Evolutionary conservation across 1,284 basidiomycete genomes (phyloP).

Genomic region (Fomitopsis pinicola): DNA sequence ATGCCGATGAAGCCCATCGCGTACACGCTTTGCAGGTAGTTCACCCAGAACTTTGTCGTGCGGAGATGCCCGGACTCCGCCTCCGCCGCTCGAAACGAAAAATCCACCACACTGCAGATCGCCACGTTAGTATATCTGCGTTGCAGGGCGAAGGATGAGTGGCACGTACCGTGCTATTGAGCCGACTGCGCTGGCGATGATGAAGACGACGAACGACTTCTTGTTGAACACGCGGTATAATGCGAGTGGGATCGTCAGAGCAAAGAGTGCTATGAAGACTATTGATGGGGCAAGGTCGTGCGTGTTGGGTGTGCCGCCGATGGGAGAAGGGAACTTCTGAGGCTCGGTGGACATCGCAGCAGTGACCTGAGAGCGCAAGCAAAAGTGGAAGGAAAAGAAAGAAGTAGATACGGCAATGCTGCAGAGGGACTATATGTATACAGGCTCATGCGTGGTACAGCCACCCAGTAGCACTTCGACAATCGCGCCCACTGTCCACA

Average conservation of each 20-base stretch:
- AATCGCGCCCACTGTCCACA: too few species aligned
- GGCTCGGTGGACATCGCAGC: not conserved
- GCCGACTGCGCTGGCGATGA: conserved; percentile 12
- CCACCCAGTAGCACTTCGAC: too few species aligned
- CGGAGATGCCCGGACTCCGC: conserved; percentile 18
- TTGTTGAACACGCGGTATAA: conserved; percentile 11
- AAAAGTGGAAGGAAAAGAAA: not conserved
- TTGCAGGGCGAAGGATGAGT: not conserved
- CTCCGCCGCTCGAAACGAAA: conserved; percentile 27
- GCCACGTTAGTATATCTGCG: not conserved
- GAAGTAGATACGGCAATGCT: not conserved
- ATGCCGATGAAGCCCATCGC: conserved; percentile 27
- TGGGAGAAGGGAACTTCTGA: conserved; percentile 18
- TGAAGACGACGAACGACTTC: conserved; percentile 10
- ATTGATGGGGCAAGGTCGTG: conserved; percentile 18
- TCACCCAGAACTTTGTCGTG: conserved; percentile 19
- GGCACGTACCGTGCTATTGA: conserved; percentile 14
- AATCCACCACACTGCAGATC: conserved; percentile 17
- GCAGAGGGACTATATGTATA: not conserved
- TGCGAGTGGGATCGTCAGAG: conserved; percentile 9
- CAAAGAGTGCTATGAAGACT: conserved; percentile 14
- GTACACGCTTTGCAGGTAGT: conserved; percentile 29
- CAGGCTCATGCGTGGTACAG: too few species aligned
- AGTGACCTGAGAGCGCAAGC: too few species aligned
- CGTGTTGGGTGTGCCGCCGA: conserved; percentile 17